phyloP scores from a whole-genome alignment of 202 grass and related monocot species.

The Bolboschoenoplectus hybrid region DNA sequence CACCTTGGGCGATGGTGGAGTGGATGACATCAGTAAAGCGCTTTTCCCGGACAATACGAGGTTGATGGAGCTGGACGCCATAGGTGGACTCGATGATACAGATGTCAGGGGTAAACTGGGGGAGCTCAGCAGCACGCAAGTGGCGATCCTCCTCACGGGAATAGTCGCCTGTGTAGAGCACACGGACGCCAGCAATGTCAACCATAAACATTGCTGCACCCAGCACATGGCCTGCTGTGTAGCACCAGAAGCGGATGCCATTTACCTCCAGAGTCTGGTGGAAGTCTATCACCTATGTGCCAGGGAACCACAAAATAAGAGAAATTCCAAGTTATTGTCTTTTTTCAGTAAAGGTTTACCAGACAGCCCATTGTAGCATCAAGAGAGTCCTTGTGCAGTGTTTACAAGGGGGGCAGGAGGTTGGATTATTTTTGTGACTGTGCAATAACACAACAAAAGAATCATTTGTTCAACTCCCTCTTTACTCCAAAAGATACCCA shows the following conservation, averaged over 20 bases:
- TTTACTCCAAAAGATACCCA: background rate
- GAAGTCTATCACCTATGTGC: conserved; percentile 86
- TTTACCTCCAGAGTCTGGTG: conserved; percentile 95
- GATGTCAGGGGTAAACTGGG: conserved; percentile 82
- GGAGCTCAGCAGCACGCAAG: conserved; percentile 75
- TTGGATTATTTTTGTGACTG: background rate
- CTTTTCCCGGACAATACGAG: conserved; percentile 68
- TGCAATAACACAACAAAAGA: background rate
- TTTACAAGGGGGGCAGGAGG: background rate
- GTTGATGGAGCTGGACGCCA: conserved; percentile 87
- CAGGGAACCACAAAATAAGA: conserved; percentile 10
- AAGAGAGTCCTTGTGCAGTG: background rate
- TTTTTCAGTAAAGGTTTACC: background rate
- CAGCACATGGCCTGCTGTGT: conserved; percentile 92
- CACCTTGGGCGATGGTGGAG: conserved; percentile 73
- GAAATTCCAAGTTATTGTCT: conserved; percentile 3
- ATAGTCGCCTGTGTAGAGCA: conserved; percentile 97
- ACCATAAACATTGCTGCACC: conserved; percentile 99
- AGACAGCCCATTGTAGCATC: background rate
- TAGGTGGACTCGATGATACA: conserved; percentile 98
- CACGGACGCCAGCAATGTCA: conserved; percentile 86
- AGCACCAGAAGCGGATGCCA: conserved; percentile 98
- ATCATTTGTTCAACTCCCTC: background rate
- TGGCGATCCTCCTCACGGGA: conserved; percentile 97
- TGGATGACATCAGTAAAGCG: conserved; percentile 89